Evolutionary conservation across 2,329 filamentous ascomycete genomes (phyloP).

Genomic region (Scopulariopsis brevicaulis): DNA sequence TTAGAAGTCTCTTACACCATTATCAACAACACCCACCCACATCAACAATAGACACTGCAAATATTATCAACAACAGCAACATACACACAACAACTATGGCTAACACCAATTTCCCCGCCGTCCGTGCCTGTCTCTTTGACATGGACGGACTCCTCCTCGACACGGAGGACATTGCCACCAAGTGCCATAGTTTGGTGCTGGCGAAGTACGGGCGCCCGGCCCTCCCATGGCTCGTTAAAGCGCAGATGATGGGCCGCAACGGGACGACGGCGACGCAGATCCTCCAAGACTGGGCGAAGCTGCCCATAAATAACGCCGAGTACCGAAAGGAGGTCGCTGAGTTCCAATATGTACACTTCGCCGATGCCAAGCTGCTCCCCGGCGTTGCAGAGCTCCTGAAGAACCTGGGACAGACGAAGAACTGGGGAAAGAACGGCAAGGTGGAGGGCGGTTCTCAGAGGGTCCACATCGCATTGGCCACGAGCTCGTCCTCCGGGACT

Average conservation of each 20-base stretch:
- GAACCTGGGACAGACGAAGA: constrained; percentile 41
- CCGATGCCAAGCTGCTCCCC: constrained; percentile 61
- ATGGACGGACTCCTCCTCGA: constrained; percentile 97
- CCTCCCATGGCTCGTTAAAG: constrained; percentile 92
- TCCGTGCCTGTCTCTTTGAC: constrained; percentile 92
- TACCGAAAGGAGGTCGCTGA: constrained; percentile 47
- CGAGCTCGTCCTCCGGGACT: constrained; percentile 61
- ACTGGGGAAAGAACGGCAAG: constrained; percentile 28
- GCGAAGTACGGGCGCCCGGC: constrained; percentile 58
- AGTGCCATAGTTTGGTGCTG: constrained; percentile 73
- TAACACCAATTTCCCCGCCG: constrained; percentile 54
- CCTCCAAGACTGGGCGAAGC: constrained; percentile 69
- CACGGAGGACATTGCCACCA: constrained; percentile 81
- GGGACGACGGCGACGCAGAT: constrained; percentile 39
- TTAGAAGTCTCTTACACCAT: no score
- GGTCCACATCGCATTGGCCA: constrained; percentile 78
- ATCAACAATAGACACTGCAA: no score
- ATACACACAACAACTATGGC: neutral
- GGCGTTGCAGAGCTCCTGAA: constrained; percentile 62
- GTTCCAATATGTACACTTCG: constrained; percentile 64
- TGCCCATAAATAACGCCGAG: constrained; percentile 63
- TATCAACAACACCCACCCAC: no score
- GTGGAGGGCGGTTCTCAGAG: constrained; percentile 8
- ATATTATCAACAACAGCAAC: neutral
- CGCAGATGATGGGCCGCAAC: constrained; percentile 58